phyloP scores from a whole-genome alignment of 2,329 filamentous ascomycete species.

The Knufia fluminis region DNA sequence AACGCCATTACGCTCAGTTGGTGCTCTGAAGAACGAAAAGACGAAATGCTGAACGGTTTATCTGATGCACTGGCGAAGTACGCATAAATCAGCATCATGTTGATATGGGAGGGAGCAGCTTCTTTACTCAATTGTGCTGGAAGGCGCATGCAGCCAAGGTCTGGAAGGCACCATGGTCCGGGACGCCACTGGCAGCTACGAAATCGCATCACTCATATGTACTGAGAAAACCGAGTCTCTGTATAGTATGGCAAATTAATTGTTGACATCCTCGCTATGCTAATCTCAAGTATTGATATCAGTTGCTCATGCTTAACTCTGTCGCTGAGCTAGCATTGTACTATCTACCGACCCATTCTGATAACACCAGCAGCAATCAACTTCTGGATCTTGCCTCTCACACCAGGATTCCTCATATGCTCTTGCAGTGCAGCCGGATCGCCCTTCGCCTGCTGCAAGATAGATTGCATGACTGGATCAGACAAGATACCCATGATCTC shows the following conservation, averaged over 20 bases:
- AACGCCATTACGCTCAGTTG: constrained; percentile 60
- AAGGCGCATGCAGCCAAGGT: too few relatives aligned
- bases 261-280: not conserved
- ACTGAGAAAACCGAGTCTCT: not conserved
- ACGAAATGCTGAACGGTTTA: constrained; percentile 38
- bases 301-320: not conserved
- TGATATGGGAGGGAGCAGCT: too few relatives aligned
- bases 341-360: constrained; percentile 51
- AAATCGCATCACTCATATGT: too few relatives aligned
- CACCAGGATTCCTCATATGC: constrained; percentile 87
- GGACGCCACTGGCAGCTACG: too few relatives aligned
- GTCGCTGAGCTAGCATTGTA: not conserved
- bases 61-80: not conserved
- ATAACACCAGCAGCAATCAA: constrained; percentile 89
- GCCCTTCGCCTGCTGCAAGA: constrained; percentile 89
- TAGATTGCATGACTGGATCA: constrained; percentile 96
- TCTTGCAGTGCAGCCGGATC: constrained; percentile 89
- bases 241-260: too few relatives aligned
- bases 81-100: not conserved
- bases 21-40: constrained; percentile 56
- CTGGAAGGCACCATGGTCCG: too few relatives aligned
- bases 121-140: too few relatives aligned
- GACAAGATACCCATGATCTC: constrained; percentile 68
- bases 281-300: not conserved
- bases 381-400: constrained; percentile 87